Percentiles rank a stretch among this genome's conserved stretches.
Evolutionary conservation across 2,329 filamentous ascomycete species (phyloP).

Genomic region (Penicillium sp.): DNA sequence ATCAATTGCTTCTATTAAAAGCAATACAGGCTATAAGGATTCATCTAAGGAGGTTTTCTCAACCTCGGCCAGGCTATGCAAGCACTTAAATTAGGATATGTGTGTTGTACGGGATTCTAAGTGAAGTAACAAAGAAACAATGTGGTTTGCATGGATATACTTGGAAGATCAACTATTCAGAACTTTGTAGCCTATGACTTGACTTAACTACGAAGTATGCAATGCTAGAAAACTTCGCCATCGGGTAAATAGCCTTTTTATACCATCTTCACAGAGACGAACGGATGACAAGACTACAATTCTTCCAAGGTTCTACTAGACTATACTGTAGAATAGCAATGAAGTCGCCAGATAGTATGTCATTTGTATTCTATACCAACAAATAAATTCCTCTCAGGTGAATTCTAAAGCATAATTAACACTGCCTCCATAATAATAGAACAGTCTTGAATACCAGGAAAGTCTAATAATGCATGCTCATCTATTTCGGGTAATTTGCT

Average conservation of each 20-base stretch:
- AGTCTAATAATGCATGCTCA: neutral
- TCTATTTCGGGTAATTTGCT: neutral
- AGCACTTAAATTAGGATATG: neutral
- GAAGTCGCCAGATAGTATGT: neutral
- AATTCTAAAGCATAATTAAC: neutral
- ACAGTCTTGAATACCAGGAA: neutral
- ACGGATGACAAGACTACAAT: neutral
- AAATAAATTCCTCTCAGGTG: neutral
- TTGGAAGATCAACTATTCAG: neutral
- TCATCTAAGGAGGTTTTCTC: neutral
- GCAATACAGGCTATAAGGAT: neutral
- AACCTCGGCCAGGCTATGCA: constrained; percentile 1
- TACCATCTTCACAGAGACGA: neutral
- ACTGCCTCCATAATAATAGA: neutral
- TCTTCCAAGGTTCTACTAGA: accelerated
- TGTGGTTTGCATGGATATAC: neutral
- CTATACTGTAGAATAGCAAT: neutral
- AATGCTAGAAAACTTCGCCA: neutral
- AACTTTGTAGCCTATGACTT: neutral
- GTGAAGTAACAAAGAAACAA: neutral
- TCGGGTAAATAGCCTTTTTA: neutral
- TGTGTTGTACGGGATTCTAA: neutral
- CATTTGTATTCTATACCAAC: neutral
- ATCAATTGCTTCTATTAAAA: constrained; percentile 1
- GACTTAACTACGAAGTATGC: neutral